phyloP scores from a whole-genome alignment of 2,329 filamentous ascomycete species.

The Colletotrichum horii region DNA sequence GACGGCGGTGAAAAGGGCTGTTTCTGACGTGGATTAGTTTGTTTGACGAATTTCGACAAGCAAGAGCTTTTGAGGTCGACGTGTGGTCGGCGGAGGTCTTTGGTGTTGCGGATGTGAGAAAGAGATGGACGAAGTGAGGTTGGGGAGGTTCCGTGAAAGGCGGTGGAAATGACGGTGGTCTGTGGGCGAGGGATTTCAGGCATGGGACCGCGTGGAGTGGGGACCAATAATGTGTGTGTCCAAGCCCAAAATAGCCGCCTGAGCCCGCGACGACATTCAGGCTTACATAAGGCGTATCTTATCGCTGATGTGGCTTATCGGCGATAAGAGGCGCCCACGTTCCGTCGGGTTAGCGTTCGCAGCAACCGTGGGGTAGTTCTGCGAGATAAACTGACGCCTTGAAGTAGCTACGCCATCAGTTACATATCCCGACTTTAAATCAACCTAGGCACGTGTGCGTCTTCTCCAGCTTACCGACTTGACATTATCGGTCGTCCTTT shows the following conservation, averaged over 20 bases:
- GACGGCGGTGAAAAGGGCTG: background rate
- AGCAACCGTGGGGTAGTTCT: background rate
- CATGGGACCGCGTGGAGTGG: background rate
- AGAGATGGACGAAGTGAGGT: background rate
- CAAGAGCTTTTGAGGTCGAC: background rate
- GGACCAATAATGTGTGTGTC: background rate
- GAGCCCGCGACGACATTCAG: background rate
- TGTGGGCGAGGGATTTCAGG: constrained; percentile 17
- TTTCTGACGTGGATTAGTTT: constrained; percentile 16
- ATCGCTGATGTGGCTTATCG: background rate
- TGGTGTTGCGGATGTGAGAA: background rate
- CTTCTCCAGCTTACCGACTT: background rate
- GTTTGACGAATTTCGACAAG: background rate
- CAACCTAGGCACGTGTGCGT: background rate
- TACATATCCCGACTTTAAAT: background rate
- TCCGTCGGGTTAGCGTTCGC: background rate
- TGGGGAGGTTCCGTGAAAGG: constrained; percentile 9
- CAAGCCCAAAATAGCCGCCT: background rate
- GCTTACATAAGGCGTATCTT: background rate
- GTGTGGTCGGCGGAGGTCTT: background rate
- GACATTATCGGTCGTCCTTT: background rate
- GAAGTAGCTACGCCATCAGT: background rate
- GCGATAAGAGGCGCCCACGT: background rate
- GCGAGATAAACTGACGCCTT: constrained; percentile 16
- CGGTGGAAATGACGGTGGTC: constrained; percentile 8